Evolutionary conservation across 1,284 basidiomycete species (phyloP), one percentile per base, ranked within the genome.

Genomic region (Ceratobasidium sp.): DNA sequence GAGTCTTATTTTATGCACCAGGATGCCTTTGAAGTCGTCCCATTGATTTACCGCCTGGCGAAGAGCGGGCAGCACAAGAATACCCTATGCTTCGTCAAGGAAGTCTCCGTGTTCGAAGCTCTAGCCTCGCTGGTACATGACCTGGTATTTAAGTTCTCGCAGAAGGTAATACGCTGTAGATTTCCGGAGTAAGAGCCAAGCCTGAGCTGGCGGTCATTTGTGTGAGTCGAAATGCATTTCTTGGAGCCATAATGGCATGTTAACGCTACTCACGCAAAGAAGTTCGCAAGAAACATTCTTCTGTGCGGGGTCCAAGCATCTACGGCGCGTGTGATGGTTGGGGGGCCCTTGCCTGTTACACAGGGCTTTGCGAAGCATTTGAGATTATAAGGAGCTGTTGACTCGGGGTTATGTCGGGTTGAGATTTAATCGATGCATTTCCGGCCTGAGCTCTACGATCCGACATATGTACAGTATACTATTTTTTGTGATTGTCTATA

Each of bases 61-160:
- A 30, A 18, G 5, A 41, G 27, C 8, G 20, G 3, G 6, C 44
- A 12, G 23, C 44, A 62, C 4, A 73, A 62, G 46, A 62, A 52
- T n/a, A 62, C 57, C 16, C 62, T 73, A 46, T 73, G 70, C 30
- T 73, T 46, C 46, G 55, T 73, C n/a, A 73, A 57, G 70, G 57
- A 30, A 20, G 16, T 62, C 41, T 41, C 20, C 16, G 44, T 62
- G 20, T 60, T 48, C 3, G 14, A 73, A 38, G 41, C 70, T 1
- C 44, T 73, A 8, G 57, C 70, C 2, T 41, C 55, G n/a, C 18
- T 46, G 59, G 70, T 73, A 46, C 1, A 30, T 68, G 20, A 10
- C 4, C 44, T 8, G 38, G 8, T 8, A 38, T 8, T 38, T 8
- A 38, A 38, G 8, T 38, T 38, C 2, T 64, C 7, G 38, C 14